Conservation (phyloP, 139 green algal species). For the Chlamydomonas eustigma region DNA sequence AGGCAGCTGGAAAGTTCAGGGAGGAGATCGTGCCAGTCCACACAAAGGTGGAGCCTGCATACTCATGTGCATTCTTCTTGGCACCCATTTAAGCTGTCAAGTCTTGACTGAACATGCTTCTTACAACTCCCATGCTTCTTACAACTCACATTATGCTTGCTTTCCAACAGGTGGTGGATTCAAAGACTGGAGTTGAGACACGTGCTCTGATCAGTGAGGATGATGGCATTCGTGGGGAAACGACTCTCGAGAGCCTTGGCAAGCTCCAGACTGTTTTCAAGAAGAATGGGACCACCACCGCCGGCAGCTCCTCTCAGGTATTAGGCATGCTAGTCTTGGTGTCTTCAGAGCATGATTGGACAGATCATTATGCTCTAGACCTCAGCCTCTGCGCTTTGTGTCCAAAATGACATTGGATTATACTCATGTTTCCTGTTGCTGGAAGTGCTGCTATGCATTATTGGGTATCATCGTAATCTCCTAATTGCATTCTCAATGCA, state of each 20-base stretch:
- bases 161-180: slow-evolving; percentile 54
- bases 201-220: slow-evolving; percentile 73
- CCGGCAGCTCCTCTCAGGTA: slow-evolving; percentile 89
- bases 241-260: slow-evolving; percentile 60
- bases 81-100: too few relatives aligned
- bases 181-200: slow-evolving; percentile 75
- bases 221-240: slow-evolving; percentile 85
- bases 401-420: too few relatives aligned
- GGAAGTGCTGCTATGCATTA: too few relatives aligned
- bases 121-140: too few relatives aligned
- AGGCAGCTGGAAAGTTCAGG: slow-evolving; percentile 76
- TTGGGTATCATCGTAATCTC: too few relatives aligned
- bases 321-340: not conserved
- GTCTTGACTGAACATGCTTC: too few relatives aligned
- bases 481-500: too few relatives aligned
- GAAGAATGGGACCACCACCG: slow-evolving; percentile 89
- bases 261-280: slow-evolving; percentile 89
- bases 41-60: slow-evolving; percentile 78
- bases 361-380: too few relatives aligned
- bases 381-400: not conserved
- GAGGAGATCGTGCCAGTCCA: slow-evolving; percentile 94
- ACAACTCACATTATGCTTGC: too few relatives aligned
- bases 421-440: too few relatives aligned
- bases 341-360: too few relatives aligned
- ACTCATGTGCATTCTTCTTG: too few relatives aligned